Percentiles rank a stretch among this genome's conserved stretches.
Conservation (phyloP, 805 yeast species). For the Candida sakaeoensis region DNA sequence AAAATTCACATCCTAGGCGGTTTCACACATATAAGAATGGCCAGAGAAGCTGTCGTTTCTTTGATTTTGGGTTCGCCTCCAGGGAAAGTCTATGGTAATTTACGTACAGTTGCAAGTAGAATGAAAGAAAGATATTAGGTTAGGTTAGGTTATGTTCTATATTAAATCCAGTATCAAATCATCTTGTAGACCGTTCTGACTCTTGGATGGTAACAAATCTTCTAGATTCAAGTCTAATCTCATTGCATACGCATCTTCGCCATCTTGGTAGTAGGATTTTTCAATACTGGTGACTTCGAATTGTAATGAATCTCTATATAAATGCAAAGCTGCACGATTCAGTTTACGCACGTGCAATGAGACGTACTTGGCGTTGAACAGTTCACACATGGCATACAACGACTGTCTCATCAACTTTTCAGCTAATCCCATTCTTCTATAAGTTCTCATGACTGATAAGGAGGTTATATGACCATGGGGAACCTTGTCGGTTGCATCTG, state of each 20-base stretch:
- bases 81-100: conserved; percentile 95
- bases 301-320: conserved; percentile 78
- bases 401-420: conserved; percentile 86
- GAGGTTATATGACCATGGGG: conserved; percentile 94
- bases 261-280: conserved; percentile 90
- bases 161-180: conserved; percentile 45
- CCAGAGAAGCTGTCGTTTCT: conserved; percentile 95
- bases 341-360: conserved; percentile 91
- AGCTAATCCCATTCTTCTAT: conserved; percentile 92
- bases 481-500: conserved; percentile 66
- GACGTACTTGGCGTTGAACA: conserved; percentile 77
- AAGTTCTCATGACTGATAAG: conserved; percentile 90
- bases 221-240: conserved; percentile 60
- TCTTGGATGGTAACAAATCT: conserved; percentile 56
- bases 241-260: conserved; percentile 98
- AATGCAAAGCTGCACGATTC: conserved; percentile 88
- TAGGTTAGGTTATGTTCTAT: conserved; percentile 4
- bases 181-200: conserved; percentile 48
- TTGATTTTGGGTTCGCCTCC: conserved; percentile 97
- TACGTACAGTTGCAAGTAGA: conserved; percentile 94
- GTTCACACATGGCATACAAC: conserved; percentile 74
- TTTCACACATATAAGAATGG: conserved; percentile 94
- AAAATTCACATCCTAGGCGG: conserved; percentile 97
- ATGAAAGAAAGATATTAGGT: conserved; percentile 87
- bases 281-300: conserved; percentile 83